Base-by-base conservation (phyloP, 75 land plant genomes). In the Cupressus sempervirens region DNA sequence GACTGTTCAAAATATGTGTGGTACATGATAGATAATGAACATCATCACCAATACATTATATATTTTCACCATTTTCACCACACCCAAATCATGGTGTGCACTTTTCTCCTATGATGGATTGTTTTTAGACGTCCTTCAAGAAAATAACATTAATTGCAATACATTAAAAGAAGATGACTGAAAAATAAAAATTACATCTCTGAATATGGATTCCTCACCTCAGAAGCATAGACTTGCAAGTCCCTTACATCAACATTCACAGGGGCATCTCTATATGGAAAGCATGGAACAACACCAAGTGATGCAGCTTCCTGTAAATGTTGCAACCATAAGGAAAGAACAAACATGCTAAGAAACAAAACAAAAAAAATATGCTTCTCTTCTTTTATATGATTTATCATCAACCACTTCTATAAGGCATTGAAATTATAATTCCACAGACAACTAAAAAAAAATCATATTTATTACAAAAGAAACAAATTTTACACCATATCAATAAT, bases 251-350 rank as follows among this genome's bases (percentile, higher is more conserved):
- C 94, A 54, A 97, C 79, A 81, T 86, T 80, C 58, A 94, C 86
- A 41, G 92, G 93, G 76, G 85, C 90, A 65, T 81, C 88, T 83
- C 88, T 93, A 36, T 91, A 92, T 70, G 90, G 89, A 30, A 91
- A 90, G 74, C 75, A 73, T 82, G 94, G 91, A 52, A 92, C 93
- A 41, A 95, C 70, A 36, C 90, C 93, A 81, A 92, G 88, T 18
- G 93, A 89, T 80, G 94, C 91, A 87, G 96, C 93, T 88, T 96
- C 98, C 98, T 96, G 89, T 36, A 84, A 72, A 62, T 68, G 20
- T 68, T n/a, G 38, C 18, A 82, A 1, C 43, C 32, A 43, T 41
- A 35, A 41, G 46, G 26, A 50, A 75, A 75, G 43, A 36, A 38
- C 38, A 7, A 36, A 20, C 77, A 75, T 75, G 18, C 35, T 82